Evolutionary conservation across 164 flowering plant genomes (phyloP).

Genomic region (Tetracentron sinense): DNA sequence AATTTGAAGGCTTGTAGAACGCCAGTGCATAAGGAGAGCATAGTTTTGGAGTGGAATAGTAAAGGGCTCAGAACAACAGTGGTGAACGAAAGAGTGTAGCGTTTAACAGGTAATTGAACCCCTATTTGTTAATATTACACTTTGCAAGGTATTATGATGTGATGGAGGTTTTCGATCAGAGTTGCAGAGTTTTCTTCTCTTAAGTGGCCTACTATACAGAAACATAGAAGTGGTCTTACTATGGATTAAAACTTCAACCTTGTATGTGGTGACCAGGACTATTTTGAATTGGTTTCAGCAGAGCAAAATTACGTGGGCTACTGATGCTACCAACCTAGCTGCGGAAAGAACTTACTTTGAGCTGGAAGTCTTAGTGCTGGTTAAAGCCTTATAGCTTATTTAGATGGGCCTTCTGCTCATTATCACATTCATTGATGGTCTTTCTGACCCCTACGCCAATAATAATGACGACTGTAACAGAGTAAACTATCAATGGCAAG

Average conservation of each 20-base stretch:
- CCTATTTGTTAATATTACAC: no score
- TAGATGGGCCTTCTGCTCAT: no score
- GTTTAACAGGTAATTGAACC: background rate
- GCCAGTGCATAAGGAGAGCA: constrained; percentile 56
- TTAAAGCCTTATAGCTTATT: background rate
- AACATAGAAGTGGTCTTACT: background rate
- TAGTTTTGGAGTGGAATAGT: constrained; percentile 60
- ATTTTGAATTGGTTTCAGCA: background rate
- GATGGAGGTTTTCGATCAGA: background rate
- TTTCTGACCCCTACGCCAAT: no score
- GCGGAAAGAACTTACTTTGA: background rate
- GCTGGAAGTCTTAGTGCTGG: background rate
- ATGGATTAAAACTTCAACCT: background rate
- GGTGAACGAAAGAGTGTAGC: constrained; percentile 57
- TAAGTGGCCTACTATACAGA: background rate
- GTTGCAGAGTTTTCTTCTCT: background rate
- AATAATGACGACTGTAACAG: no score
- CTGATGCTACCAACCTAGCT: background rate
- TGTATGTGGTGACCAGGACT: background rate
- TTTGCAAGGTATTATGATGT: background rate
- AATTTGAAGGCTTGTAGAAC: constrained; percentile 19
- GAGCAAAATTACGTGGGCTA: background rate
- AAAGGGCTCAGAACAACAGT: constrained; percentile 38
- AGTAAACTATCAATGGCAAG: no score
- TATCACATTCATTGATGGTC: no score